A percentile compares a stretch with the other conserved stretches of the same genome.
Evolutionary conservation across 306 rosid genomes (phyloP).

Genomic region (Ziziphus jujuba): DNA sequence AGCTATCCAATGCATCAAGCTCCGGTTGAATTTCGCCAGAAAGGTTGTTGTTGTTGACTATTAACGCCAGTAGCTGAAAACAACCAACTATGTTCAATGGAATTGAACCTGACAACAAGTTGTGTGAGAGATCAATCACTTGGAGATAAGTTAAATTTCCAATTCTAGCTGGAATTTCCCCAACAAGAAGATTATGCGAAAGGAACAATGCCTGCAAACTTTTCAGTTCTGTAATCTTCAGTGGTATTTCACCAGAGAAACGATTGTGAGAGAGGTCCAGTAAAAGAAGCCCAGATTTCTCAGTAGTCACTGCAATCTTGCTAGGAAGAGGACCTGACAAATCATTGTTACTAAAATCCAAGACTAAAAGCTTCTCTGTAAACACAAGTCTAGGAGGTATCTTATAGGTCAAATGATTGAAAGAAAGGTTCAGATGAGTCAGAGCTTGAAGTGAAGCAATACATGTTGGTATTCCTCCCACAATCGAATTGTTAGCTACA

Average conservation of each 20-base stretch:
- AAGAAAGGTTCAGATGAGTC: conserved; percentile 77
- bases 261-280: conserved; percentile 92
- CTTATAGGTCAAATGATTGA: conserved; percentile 69
- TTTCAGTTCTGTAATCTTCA: conserved; percentile 87
- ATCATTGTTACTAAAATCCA: conserved; percentile 91
- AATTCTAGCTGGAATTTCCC: conserved; percentile 89
- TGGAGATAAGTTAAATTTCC: conserved; percentile 94
- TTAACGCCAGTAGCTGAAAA: conserved; percentile 91
- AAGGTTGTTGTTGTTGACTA: conserved; percentile 81
- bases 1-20: conserved; percentile 90
- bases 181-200: conserved; percentile 83
- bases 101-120: conserved; percentile 79
- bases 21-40: conserved; percentile 97
- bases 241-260: conserved; percentile 84
- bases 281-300: conserved; percentile 85
- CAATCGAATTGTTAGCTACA: conserved; percentile 75
- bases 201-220: conserved; percentile 97
- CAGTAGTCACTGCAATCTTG: conserved; percentile 77
- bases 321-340: conserved; percentile 81
- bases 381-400: conserved; percentile 83
- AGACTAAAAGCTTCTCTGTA: conserved; percentile 79
- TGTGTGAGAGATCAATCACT: conserved; percentile 94
- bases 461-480: conserved; percentile 88
- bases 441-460: conserved; percentile 71
- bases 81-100: conserved; percentile 94